phyloP scores from a whole-genome alignment of 1,284 basidiomycete species.

The Laetiporus sulphureus region DNA sequence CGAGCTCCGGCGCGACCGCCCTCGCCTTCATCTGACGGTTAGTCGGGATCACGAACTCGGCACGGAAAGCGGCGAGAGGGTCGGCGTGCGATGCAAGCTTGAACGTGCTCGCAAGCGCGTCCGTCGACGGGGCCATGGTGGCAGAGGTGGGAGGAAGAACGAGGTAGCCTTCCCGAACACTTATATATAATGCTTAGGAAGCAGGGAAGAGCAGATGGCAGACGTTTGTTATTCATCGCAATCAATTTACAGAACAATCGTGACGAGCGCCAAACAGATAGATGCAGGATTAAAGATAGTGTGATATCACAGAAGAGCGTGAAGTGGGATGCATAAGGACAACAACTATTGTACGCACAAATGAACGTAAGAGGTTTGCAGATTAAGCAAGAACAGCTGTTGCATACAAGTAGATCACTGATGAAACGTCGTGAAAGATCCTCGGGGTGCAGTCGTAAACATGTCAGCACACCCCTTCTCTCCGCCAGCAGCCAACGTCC shows the following conservation, averaged over 20 bases:
- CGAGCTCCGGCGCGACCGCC: conserved; percentile 30
- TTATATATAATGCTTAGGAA: no score
- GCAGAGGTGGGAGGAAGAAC: no score
- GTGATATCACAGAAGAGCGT: neutral
- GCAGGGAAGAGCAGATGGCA: no score
- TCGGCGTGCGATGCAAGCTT: conserved; percentile 18
- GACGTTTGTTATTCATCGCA: no score
- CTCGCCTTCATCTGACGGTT: conserved; percentile 49
- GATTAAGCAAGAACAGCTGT: neutral
- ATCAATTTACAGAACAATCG: no score
- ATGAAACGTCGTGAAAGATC: neutral
- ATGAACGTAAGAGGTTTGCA: neutral
- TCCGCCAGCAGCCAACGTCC: neutral
- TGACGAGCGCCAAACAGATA: no score
- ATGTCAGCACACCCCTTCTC: no score
- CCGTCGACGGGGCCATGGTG: no score
- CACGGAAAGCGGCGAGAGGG: conserved; percentile 22
- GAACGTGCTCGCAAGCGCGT: conserved; percentile 9
- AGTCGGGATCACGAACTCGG: conserved; percentile 59
- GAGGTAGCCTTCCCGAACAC: no score
- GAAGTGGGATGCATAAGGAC: neutral
- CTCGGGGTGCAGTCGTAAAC: neutral
- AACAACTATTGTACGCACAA: neutral
- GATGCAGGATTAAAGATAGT: no score
- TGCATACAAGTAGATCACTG: neutral